Evolutionary conservation across 495 filamentous ascomycete species (phyloP), one percentile per base, ranked within the genome.

Genomic region (Tuber magnatum): DNA sequence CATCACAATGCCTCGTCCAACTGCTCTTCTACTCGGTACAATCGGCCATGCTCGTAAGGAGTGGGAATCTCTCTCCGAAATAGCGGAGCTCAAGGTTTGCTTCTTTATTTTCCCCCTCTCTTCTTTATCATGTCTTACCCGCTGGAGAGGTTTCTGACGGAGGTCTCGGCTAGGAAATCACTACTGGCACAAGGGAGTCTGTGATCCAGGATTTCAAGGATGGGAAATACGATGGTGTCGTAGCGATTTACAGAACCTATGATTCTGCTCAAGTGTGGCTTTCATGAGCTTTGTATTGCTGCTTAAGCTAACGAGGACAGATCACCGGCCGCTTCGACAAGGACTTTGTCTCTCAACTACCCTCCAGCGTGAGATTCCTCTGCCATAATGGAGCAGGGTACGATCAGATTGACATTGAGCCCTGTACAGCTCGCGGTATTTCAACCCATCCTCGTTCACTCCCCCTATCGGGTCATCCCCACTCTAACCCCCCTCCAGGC

Each of bases 341-440:
- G 28, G 89, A 90, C 77, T 78, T 93, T 73, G 81, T 92, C 69
- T 82, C 86, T 7, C 82, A 84, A 9, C 85, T 93, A 22, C 93
- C 93, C 1, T 80, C 83, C 43, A 90, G 88, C 4, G 82, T 97
- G 56, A 90, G 88, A 76, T 97, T 92, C 83, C 87, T 97, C 77
- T 91, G 89, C 81, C 93, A 97, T 82, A 94, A 93, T 80, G 94
- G 93, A 46, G 92, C 92, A 42, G 92, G 92, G 4, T 95, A 95
- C 82, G 92, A 95, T 78, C 92, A 93, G 74, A 88, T 95, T 42
- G 91, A 94, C 78, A 86, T 93, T 40, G 78, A 87, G 9, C 89
- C 88, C n/a, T 93, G 91, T 83, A 87, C 90, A 22, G 84, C 86
- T 43, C 85, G 87, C 77, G 86, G 87, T 86, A 81, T 48, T 18